A percentile compares a stretch with the other conserved stretches of the same genome.
Conservation (phyloP, 768 basidiomycete genomes). For the Cytidiella melzeri region DNA sequence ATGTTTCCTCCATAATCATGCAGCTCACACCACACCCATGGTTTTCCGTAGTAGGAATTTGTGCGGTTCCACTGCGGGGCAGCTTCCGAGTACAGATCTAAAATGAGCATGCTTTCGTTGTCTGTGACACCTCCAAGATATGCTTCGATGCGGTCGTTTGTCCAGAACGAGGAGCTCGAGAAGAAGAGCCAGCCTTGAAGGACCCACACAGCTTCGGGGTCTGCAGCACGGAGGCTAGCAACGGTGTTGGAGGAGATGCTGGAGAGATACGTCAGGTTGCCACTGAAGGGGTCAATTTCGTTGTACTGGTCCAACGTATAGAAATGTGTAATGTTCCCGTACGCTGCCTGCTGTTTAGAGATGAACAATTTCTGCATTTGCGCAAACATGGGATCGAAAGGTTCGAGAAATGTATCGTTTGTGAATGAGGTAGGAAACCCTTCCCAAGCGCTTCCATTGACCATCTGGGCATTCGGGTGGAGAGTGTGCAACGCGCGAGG, state of each 20-base stretch:
- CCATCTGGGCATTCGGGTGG: conserved; percentile 31
- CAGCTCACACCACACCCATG: conserved; percentile 38
- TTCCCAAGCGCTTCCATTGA: conserved; percentile 30
- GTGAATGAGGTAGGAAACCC: conserved; percentile 29
- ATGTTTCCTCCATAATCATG: conserved; percentile 36
- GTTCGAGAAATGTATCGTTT: conserved; percentile 35
- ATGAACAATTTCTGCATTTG: conserved; percentile 34
- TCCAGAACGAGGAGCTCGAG: conserved; percentile 32
- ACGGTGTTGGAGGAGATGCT: conserved; percentile 30
- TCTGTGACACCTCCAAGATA: conserved; percentile 33
- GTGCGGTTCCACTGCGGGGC: conserved; percentile 38
- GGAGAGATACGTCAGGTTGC: conserved; percentile 27
- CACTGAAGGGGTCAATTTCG: conserved; percentile 34
- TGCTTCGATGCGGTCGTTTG: conserved; percentile 32
- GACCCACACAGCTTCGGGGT: conserved; percentile 35
- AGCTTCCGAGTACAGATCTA: conserved; percentile 36
- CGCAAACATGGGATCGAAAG: conserved; percentile 32
- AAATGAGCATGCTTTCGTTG: conserved; percentile 34
- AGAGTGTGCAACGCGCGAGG: conserved; percentile 25
- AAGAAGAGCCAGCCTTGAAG: conserved; percentile 41
- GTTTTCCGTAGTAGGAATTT: conserved; percentile 32
- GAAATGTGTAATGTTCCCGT: conserved; percentile 34
- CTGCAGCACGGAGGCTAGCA: conserved; percentile 31
- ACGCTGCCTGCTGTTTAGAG: conserved; percentile 30
- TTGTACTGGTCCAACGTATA: conserved; percentile 42